Conservation (phyloP, 179 eudicot genomes). For the Patellifolia procumbens region DNA sequence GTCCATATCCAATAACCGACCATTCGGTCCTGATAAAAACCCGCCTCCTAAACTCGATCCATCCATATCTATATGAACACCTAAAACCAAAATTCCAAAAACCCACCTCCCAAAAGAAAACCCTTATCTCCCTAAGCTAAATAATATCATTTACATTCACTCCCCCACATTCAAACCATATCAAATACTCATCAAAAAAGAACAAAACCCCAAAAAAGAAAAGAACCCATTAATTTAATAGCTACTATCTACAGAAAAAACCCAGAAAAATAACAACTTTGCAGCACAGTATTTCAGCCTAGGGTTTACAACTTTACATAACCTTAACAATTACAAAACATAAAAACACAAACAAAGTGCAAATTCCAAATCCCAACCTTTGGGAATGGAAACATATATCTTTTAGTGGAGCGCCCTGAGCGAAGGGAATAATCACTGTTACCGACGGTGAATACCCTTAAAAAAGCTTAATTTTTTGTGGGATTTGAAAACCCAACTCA, state of each 20-base stretch:
- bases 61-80: constrained; percentile 30
- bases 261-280: constrained; percentile 15
- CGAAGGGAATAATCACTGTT: too few species aligned
- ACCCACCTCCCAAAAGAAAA: constrained; percentile 3
- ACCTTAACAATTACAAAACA: not conserved
- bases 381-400: too few species aligned
- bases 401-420: too few species aligned
- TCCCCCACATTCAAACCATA: constrained; percentile 14
- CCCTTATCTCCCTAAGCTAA: constrained; percentile 7
- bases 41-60: constrained; percentile 35
- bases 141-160: not conserved
- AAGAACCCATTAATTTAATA: not conserved
- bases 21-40: constrained; percentile 41
- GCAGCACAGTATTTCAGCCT: constrained; percentile 6
- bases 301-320: constrained; percentile 30
- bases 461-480: too few species aligned
- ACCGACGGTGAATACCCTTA: too few species aligned
- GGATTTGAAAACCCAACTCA: not conserved
- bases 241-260: not conserved
- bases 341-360: not conserved
- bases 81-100: constrained; percentile 3
- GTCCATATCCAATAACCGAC: constrained; percentile 44
- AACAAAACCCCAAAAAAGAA: not conserved
- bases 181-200: not conserved
- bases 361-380: too few species aligned